Evolutionary conservation across 2,329 filamentous ascomycete species (phyloP).

Genomic region (Fusarium sp.): DNA sequence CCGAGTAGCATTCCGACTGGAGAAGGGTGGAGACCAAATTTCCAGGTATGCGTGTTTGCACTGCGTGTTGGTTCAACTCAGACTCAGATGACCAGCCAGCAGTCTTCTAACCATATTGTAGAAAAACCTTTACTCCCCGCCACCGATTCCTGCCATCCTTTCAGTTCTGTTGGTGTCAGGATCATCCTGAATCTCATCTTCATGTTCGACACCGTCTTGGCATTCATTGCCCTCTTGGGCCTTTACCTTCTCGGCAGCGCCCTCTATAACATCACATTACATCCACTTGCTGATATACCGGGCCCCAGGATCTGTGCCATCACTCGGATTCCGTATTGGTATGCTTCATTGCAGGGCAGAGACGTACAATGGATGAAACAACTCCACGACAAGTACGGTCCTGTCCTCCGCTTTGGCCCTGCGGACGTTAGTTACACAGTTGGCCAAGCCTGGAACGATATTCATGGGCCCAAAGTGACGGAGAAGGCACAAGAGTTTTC

Average conservation of each 20-base stretch:
- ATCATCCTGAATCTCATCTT: too few relatives aligned
- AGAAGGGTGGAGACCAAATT: too few relatives aligned
- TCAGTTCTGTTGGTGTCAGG: too few relatives aligned
- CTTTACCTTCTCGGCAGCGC: not conserved
- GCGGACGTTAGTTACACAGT: constrained; percentile 21
- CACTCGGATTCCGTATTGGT: constrained; percentile 19
- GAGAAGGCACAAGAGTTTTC: constrained; percentile 17
- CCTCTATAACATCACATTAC: constrained; percentile 14
- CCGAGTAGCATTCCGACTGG: too few relatives aligned
- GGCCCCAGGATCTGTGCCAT: constrained; percentile 20
- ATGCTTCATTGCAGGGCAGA: not conserved
- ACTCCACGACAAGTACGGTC: constrained; percentile 17
- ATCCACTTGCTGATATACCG: constrained; percentile 15
- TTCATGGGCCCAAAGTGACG: constrained; percentile 8
- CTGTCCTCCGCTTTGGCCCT: constrained; percentile 21
- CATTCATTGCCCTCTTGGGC: constrained; percentile 1
- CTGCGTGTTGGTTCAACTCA: too few relatives aligned
- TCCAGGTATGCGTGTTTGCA: too few relatives aligned
- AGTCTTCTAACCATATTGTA: too few relatives aligned
- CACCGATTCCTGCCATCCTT: too few relatives aligned
- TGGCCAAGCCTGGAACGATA: constrained; percentile 19
- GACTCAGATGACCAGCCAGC: too few relatives aligned
- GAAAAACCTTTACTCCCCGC: too few relatives aligned
- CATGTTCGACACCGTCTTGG: too few relatives aligned
- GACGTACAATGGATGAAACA: constrained; percentile 18